Percentiles rank a stretch among this genome's conserved stretches.
Conservation (phyloP, 2,329 filamentous ascomycete species). For the Neobulgaria alba region DNA sequence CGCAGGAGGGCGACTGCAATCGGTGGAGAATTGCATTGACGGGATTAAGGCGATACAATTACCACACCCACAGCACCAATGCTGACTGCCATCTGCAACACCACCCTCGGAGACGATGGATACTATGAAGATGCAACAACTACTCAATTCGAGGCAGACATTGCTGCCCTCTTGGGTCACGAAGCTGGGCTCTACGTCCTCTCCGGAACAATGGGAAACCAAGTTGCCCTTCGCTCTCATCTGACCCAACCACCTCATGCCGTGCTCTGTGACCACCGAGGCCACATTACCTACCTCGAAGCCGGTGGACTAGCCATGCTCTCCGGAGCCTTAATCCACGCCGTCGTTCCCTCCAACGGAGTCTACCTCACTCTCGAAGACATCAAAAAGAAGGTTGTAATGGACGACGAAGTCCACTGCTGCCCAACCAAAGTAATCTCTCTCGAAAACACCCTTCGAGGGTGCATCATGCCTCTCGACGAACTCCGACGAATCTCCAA, state of each 20-base stretch:
- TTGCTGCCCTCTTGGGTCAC: slow-evolving; percentile 66
- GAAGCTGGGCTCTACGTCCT: slow-evolving; percentile 72
- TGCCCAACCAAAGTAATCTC: slow-evolving; percentile 75
- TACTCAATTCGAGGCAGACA: slow-evolving; percentile 60
- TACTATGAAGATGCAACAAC: slow-evolving; percentile 74
- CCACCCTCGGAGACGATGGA: slow-evolving; percentile 75
- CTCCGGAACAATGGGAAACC: slow-evolving; percentile 91
- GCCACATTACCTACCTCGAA: slow-evolving; percentile 65
- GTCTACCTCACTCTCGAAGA: slow-evolving; percentile 55
- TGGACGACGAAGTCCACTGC: slow-evolving; percentile 62
- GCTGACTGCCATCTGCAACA: slow-evolving; percentile 67
- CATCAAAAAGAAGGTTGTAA: slow-evolving; percentile 52
- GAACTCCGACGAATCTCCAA: slow-evolving; percentile 61
- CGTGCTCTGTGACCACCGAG: slow-evolving; percentile 67
- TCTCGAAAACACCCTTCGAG: slow-evolving; percentile 77
- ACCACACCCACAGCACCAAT: slow-evolving; percentile 73
- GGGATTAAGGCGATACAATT: slow-evolving; percentile 54
- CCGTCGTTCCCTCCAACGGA: slow-evolving; percentile 59
- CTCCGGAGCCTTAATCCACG: slow-evolving; percentile 60
- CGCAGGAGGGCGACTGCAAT: too few relatives aligned
- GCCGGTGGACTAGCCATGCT: slow-evolving; percentile 57
- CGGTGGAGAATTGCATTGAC: too few relatives aligned
- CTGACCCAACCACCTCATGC: slow-evolving; percentile 73
- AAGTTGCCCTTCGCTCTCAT: slow-evolving; percentile 72
- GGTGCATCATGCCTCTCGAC: slow-evolving; percentile 65